Evolutionary conservation across 73 alveolate genomes (phyloP), one percentile per base, ranked within the genome.

Genomic region (Breviolum minutum): DNA sequence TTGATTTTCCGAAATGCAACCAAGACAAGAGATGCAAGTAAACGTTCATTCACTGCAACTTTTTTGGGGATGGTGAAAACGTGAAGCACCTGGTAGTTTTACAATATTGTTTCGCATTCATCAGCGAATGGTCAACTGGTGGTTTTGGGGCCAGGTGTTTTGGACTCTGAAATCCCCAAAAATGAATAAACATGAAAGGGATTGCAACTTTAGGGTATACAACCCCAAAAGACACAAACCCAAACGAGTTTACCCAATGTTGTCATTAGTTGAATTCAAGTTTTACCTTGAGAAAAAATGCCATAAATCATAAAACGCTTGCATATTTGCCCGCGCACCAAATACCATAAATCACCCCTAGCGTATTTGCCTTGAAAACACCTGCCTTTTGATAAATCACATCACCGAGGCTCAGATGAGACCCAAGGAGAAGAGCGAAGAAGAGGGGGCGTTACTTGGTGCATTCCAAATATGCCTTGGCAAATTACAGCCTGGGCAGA

Each of bases 361-460:
- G 77, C 77, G 3, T 40, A 40, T 68, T 6, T 22, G 24, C 77
- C 24, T 2, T 2, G n/a, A 14, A 68, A 14, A 22, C n/a, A 14
- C 77, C 17, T 68, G 77, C 24, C 77, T 14, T 2, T 2, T 0
- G 3, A 40, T 40, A 40, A 40, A 40, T 63, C 64, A 11, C 14
- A 24, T 11, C 64, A 10, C 87, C 89, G n/a, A 83, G 92, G 92
- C 92, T 83, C 92, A 83, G 62, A 61, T 83, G 92, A 54, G 92
- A 62, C 92, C 92, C 71, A 83, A 83, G 63, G 92, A 83, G 11
- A 11, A 6, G 62, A 11, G 62, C 76, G 8, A 54, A 22, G 92
- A 54, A 5, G 92, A 83, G 61, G 92, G 92, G 92, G 76, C 92
- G 92, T 24, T 3, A 22, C 90, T 81, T 40, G 90, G 90, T 29